Evolutionary conservation across 768 basidiomycete genomes (phyloP).

Genomic region (Russula earlei): DNA sequence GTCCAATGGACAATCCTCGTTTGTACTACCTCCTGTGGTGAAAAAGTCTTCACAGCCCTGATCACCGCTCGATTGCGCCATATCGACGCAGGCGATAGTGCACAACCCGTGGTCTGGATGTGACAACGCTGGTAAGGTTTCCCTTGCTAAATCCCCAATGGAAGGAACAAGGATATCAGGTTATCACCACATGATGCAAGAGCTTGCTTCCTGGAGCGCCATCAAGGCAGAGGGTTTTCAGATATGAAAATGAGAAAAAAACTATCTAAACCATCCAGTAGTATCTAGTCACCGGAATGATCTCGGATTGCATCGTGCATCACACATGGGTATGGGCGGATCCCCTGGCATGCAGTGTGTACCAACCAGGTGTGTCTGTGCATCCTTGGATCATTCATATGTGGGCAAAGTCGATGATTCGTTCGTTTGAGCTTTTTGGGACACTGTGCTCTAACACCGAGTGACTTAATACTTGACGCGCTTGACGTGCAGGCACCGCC

Average conservation of each 20-base stretch:
- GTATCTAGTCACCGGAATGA: background rate
- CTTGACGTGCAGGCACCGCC: too few species aligned
- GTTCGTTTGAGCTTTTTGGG: too few species aligned
- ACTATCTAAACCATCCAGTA: too few species aligned
- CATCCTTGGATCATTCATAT: too few species aligned
- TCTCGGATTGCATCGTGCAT: constrained; percentile 9
- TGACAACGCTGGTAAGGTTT: background rate
- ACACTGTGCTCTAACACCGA: too few species aligned
- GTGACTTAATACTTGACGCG: too few species aligned
- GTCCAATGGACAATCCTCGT: constrained; percentile 7
- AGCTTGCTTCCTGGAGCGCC: background rate
- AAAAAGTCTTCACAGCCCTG: background rate
- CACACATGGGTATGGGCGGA: background rate
- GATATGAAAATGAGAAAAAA: background rate
- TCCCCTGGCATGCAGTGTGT: too few species aligned
- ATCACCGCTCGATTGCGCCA: constrained; percentile 6
- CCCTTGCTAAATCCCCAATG: background rate
- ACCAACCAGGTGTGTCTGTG: too few species aligned
- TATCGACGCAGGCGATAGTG: background rate
- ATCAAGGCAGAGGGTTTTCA: constrained; percentile 15
- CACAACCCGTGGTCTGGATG: background rate
- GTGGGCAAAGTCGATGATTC: too few species aligned
- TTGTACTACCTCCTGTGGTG: background rate
- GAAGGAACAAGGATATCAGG: background rate
- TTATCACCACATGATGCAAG: background rate